Evolutionary conservation across 495 filamentous ascomycete genomes (phyloP).

Genomic region (Podospora australis): DNA sequence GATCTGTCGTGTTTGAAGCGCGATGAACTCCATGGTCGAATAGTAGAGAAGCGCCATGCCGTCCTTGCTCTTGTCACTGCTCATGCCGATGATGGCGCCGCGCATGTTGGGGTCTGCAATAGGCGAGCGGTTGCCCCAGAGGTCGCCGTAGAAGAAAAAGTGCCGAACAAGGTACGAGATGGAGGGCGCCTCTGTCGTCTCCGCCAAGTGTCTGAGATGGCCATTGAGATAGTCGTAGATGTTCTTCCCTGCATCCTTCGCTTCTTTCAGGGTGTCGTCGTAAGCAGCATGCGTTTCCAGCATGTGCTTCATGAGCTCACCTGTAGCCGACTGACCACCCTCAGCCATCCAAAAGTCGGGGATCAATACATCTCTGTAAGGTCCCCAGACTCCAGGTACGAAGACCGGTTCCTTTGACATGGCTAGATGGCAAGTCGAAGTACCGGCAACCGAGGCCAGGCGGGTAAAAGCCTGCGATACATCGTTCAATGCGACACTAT

Average conservation of each 20-base stretch:
- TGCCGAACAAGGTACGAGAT: slow-evolving; percentile 83
- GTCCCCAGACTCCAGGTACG: slow-evolving; percentile 91
- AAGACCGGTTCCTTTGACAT: slow-evolving; percentile 91
- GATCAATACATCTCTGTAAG: slow-evolving; percentile 87
- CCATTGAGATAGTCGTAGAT: slow-evolving; percentile 93
- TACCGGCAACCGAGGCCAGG: slow-evolving; percentile 91
- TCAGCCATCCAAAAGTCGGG: slow-evolving; percentile 93
- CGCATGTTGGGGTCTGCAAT: slow-evolving; percentile 89
- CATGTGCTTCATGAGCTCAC: slow-evolving; percentile 87
- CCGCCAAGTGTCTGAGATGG: slow-evolving; percentile 70
- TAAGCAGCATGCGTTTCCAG: slow-evolving; percentile 90
- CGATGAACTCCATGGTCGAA: slow-evolving; percentile 92
- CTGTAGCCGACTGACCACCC: slow-evolving; percentile 91
- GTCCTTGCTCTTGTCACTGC: slow-evolving; percentile 76
- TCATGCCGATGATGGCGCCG: slow-evolving; percentile 78
- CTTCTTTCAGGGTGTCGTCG: slow-evolving; percentile 64
- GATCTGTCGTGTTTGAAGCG: slow-evolving; percentile 91
- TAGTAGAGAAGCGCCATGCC: slow-evolving; percentile 89
- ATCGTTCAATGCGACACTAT: slow-evolving; percentile 62
- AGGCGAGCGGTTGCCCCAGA: slow-evolving; percentile 95
- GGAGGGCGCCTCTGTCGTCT: slow-evolving; percentile 59
- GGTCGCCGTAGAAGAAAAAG: slow-evolving; percentile 96
- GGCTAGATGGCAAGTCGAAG: slow-evolving; percentile 92
- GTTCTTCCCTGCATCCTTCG: slow-evolving; percentile 69
- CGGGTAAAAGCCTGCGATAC: slow-evolving; percentile 86